phyloP scores from a whole-genome alignment of 1,284 basidiomycete genomes.

The Ceratorhiza oryzae-sativae region DNA sequence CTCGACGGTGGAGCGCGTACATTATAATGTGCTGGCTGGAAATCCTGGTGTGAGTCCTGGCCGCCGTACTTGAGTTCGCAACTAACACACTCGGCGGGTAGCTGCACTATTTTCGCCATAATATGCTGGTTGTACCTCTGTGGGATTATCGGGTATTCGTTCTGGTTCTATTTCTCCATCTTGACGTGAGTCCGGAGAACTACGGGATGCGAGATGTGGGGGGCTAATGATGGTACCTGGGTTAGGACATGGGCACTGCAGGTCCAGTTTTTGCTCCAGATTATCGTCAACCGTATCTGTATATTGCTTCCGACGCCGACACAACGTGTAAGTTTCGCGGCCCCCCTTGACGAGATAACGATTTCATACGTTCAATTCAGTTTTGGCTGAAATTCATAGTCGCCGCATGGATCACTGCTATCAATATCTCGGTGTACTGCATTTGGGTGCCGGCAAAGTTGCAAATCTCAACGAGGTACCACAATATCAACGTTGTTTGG shows the following conservation, averaged over 20 bases:
- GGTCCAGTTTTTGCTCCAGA: slow-evolving; percentile 44
- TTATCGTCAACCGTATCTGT: slow-evolving; percentile 43
- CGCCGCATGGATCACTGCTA: slow-evolving; percentile 39
- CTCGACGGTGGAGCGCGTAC: slow-evolving; percentile 34
- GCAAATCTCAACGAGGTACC: slow-evolving; percentile 40
- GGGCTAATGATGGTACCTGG: background rate
- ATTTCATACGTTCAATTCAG: background rate
- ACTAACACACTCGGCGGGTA: background rate
- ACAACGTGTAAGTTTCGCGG: background rate
- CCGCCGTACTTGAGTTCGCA: background rate
- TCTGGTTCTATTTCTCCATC: slow-evolving; percentile 42
- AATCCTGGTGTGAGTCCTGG: slow-evolving; percentile 28
- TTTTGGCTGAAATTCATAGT: slow-evolving; percentile 43
- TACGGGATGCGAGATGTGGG: background rate
- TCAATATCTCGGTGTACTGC: slow-evolving; percentile 43
- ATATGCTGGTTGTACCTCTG: slow-evolving; percentile 43
- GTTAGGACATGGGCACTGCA: slow-evolving; percentile 36
- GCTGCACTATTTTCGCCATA: slow-evolving; percentile 35
- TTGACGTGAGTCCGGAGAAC: slow-evolving; percentile 38
- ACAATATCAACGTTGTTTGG: slow-evolving; percentile 41
- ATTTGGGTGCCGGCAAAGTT: slow-evolving; percentile 45
- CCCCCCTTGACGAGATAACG: background rate
- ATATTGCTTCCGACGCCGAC: slow-evolving; percentile 30
- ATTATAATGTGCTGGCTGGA: slow-evolving; percentile 35
- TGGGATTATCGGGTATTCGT: slow-evolving; percentile 40